A percentile compares a stretch with the other conserved stretches of the same genome.
Conservation (phyloP, 352 stramenopile genomes). For the Phytophthora hybrid region DNA sequence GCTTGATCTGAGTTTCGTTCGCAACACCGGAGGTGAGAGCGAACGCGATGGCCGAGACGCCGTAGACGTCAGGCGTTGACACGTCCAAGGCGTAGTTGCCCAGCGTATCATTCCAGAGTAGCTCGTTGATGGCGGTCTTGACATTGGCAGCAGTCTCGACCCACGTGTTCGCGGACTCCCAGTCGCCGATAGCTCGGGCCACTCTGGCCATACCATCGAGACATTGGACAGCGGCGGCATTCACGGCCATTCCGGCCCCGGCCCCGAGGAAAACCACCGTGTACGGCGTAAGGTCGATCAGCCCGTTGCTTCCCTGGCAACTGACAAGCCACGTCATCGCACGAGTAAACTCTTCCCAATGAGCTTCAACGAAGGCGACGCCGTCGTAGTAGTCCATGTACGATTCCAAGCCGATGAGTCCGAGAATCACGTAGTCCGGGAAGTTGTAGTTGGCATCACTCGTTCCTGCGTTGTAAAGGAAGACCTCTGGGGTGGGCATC, state of each 20-base stretch:
- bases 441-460: slow-evolving; percentile 24
- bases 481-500: slow-evolving; percentile 34
- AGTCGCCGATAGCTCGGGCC: slow-evolving; percentile 26
- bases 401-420: slow-evolving; percentile 37
- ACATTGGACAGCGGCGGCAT: slow-evolving; percentile 34
- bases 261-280: slow-evolving; percentile 31
- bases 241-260: slow-evolving; percentile 29
- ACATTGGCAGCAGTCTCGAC: slow-evolving; percentile 20
- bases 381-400: slow-evolving; percentile 50
- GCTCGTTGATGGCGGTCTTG: slow-evolving; percentile 36
- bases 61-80: slow-evolving; percentile 26
- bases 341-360: slow-evolving; percentile 35
- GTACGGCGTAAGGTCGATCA: slow-evolving; percentile 31
- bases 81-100: slow-evolving; percentile 33
- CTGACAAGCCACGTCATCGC: slow-evolving; percentile 30
- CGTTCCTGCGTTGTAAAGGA: slow-evolving; percentile 37
- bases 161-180: slow-evolving; percentile 30
- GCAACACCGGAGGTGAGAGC: slow-evolving; percentile 37
- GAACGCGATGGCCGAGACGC: slow-evolving; percentile 35
- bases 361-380: slow-evolving; percentile 23
- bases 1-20: slow-evolving; percentile 33
- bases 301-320: slow-evolving; percentile 20
- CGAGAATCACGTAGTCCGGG: slow-evolving; percentile 44
- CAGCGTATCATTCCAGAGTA: slow-evolving; percentile 41
- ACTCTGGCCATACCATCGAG: slow-evolving; percentile 33